Percentiles rank a stretch among this genome's conserved stretches.
phyloP scores from a whole-genome alignment of 2,329 filamentous ascomycete species.

The Trichoderma sp. region DNA sequence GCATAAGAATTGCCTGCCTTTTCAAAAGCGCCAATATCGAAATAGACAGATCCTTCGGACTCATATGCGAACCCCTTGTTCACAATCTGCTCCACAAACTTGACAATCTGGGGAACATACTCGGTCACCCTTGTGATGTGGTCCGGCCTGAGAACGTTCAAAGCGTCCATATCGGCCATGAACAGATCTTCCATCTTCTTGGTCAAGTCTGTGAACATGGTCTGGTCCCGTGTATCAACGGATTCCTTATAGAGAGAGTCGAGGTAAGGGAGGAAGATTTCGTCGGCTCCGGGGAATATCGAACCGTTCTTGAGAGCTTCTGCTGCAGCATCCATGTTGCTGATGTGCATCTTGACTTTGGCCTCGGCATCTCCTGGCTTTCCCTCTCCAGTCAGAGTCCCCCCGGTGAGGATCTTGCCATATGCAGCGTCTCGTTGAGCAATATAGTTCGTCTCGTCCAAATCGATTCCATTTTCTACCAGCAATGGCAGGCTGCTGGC shows the following conservation, averaged over 20 bases:
- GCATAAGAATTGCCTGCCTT: conserved; percentile 83
- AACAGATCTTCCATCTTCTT: conserved; percentile 86
- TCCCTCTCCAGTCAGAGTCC: conserved; percentile 56
- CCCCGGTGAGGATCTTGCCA: conserved; percentile 55
- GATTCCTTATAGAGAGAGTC: conserved; percentile 68
- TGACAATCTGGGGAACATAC: conserved; percentile 83
- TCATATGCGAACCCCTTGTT: conserved; percentile 85
- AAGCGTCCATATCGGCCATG: conserved; percentile 79
- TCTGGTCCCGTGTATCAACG: conserved; percentile 62
- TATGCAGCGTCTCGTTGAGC: conserved; percentile 54
- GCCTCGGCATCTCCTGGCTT: conserved; percentile 75
- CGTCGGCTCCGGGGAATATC: conserved; percentile 58
- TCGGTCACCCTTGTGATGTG: conserved; percentile 88
- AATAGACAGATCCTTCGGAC: conserved; percentile 85
- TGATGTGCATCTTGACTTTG: conserved; percentile 88
- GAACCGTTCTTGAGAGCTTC: conserved; percentile 49
- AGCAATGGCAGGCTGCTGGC: conserved; percentile 57
- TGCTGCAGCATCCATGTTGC: conserved; percentile 57
- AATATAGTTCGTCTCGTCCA: conserved; percentile 54
- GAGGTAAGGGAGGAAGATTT: conserved; percentile 78
- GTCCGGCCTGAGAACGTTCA: conserved; percentile 84
- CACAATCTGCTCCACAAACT: conserved; percentile 80
- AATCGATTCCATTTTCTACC: conserved; percentile 42
- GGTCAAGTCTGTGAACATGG: conserved; percentile 84
- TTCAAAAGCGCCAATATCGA: conserved; percentile 87